Base-by-base conservation (phyloP, 768 basidiomycete species). In the Russula brevipes region DNA sequence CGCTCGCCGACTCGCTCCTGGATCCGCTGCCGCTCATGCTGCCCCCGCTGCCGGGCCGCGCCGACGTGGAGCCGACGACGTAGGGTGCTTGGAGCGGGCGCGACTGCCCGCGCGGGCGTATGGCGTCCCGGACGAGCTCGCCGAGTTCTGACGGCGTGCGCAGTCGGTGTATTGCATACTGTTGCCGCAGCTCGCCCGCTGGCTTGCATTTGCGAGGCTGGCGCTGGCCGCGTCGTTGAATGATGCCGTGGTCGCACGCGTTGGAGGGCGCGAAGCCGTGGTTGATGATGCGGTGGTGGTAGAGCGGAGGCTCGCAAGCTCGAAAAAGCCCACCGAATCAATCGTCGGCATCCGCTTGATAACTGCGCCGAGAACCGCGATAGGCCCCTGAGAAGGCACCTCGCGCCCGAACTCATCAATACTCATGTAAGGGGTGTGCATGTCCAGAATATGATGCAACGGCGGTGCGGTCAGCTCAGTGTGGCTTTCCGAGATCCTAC, bases 261-360 rank as follows among this genome's bases (percentile, higher is more conserved):
- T 68, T 3, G 60, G 61, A 12, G 66, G 66, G 17, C 66, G 60
- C 10, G 66, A 66, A 38, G 66, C 61, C 4, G 47, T 11, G 7
- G 54, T 11, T 7, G 66, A n/a, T 1, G 66, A 36, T 4, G 19
- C 52, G 10, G 39, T 8, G 14, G 55, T 55, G 41, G 39, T 14
- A 24, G 64, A 57, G 41, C 63, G 72, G 46, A 72, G 60, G 61
- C 72, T 74, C 66, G 69, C 68, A 35, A 70, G 72, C 69, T 91
- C 89, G 55, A 82, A 79, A n/a, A 85, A 87, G 45, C 87, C 88
- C 72, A 90, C 78, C 49, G 83, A 85, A 71, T 90, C 88, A 64
- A 91, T 91, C 35, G 89, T 91, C 19, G 88, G 85, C 89, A 91
- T 89, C 44, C 89, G 86, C 56, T 81, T 78, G 49, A 91, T 79